These are phyloP conservation scores for Endocarpon pusillum DNA, from an alignment of 495 filamentous ascomycete species.

Conservation along the genomic window DNA sequence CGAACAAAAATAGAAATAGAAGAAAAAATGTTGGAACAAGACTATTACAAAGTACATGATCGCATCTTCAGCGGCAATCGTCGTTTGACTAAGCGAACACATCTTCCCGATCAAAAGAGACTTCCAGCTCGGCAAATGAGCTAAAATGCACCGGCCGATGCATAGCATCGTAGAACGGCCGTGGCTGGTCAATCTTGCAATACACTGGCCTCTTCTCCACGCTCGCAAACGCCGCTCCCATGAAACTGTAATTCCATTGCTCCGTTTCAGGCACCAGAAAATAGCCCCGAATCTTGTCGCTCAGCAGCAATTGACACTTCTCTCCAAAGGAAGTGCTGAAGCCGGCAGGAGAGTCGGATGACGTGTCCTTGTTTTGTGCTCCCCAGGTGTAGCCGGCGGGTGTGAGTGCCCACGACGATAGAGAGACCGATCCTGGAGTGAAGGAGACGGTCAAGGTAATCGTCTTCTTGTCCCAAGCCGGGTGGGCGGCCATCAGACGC, in stretches of 20 bases:
- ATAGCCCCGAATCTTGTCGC: constrained; percentile 81
- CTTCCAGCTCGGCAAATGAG: constrained; percentile 79
- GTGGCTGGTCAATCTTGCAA: constrained; percentile 84
- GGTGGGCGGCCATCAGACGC: constrained; percentile 66
- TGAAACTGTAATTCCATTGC: constrained; percentile 97
- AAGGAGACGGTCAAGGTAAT: constrained; percentile 94
- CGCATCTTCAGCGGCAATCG: too few species aligned
- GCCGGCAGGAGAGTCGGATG: constrained; percentile 80
- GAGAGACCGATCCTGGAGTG: constrained; percentile 92
- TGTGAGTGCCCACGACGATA: constrained; percentile 82
- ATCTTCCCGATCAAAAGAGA: constrained; percentile 73
- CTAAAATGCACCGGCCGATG: constrained; percentile 91
- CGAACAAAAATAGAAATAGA: too few species aligned
- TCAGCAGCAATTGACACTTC: constrained; percentile 85
- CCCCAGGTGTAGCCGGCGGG: constrained; percentile 95
- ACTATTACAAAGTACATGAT: too few species aligned
- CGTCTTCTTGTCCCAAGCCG: constrained; percentile 84
- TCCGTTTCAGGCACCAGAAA: constrained; percentile 84
- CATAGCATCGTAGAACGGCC: constrained; percentile 74
- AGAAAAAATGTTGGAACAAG: too few species aligned
- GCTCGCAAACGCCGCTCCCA: constrained; percentile 71
- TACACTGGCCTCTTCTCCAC: constrained; percentile 80
- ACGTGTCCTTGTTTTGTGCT: constrained; percentile 81
- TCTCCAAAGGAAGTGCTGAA: constrained; percentile 87
- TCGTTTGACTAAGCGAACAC: constrained; percentile 50